Evolutionary conservation across 768 basidiomycete genomes (phyloP), one percentile per base, ranked within the genome.

Genomic region (Termitomyces sp.): DNA sequence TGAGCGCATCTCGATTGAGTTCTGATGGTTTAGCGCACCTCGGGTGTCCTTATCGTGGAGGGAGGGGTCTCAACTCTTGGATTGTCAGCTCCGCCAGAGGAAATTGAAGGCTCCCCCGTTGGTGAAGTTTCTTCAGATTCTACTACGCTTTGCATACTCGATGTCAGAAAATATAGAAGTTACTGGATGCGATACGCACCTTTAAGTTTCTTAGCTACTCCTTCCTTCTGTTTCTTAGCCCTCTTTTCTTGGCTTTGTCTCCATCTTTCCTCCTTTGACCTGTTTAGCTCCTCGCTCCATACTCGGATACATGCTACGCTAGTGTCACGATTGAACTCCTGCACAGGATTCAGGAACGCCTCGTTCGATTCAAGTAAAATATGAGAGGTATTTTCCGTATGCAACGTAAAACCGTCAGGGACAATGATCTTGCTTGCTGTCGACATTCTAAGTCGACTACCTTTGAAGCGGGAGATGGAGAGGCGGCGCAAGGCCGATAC

Each of bases 271-370:
- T 83, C 77, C 72, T 88, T 93, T 53, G 73, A 72, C 65, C 71
- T 77, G 65, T 88, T 80, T 40, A 81, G 51, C 53, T 84, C 75
- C 64, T 94, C 88, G 56, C 89, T 87, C 93, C 93, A 99, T 3
- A 85, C 83, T 30, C 85, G 78, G 54, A 99, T 98, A 60, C 88
- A 89, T 21, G 93, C 92, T 42, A 98, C 85, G 60, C 90, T 93
- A 45, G 92, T 69, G 71, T 99, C 97, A 38, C 97, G 80, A 72
- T 99, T 99, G 77, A 97, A 99, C 70, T 99, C 93, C 67, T 99
- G 97, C 12, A 98, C 88, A 6, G 97, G 96, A 66, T 99, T 99
- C 57, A 98, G 72, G 70, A 99, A 99, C 2, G 95, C 92, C 55
- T 90, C 88, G 59, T 92, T 89, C 8, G 80, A 77, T 5, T 86